Evolutionary conservation across 1,139 yeast species (phyloP).

Genomic region (Nakaseomyces uthaithaninus): DNA sequence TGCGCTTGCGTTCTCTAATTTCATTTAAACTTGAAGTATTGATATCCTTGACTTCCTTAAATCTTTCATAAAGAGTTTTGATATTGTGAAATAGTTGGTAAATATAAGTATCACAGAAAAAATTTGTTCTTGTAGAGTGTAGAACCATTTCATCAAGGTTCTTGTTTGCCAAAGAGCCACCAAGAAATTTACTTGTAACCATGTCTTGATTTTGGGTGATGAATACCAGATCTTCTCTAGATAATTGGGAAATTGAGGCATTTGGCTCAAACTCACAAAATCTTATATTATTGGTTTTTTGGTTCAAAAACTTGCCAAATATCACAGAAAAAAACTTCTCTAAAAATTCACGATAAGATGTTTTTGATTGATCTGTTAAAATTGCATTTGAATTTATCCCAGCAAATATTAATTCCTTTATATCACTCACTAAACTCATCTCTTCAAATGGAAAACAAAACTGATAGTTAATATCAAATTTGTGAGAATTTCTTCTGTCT

Average conservation of each 20-base stretch:
- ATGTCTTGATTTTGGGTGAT: neutral
- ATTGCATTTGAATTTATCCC: conserved; percentile 59
- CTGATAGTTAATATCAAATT: conserved; percentile 69
- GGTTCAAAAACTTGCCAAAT: neutral
- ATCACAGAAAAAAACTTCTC: neutral
- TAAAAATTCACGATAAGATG: neutral
- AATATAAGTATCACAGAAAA: conserved; percentile 82
- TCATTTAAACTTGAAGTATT: conserved; percentile 63
- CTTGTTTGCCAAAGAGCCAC: conserved; percentile 45
- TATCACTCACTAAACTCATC: conserved; percentile 61
- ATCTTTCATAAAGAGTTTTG: conserved; percentile 71
- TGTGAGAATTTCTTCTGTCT: conserved; percentile 68
- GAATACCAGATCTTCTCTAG: neutral
- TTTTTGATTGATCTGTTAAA: conserved; percentile 69
- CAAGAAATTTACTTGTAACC: conserved; percentile 29
- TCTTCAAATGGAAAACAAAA: conserved; percentile 59
- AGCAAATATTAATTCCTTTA: conserved; percentile 64
- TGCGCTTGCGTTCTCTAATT: conserved; percentile 49
- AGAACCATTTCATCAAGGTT: conserved; percentile 2
- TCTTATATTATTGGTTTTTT: neutral
- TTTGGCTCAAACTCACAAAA: neutral
- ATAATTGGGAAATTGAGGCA: conserved; percentile 1
- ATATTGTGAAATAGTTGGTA: conserved; percentile 86
- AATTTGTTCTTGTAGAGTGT: conserved; percentile 45
- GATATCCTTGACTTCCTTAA: conserved; percentile 65